phyloP scores from a whole-genome alignment of 2,329 filamentous ascomycete species.

The Trichoderma cornu-damae region DNA sequence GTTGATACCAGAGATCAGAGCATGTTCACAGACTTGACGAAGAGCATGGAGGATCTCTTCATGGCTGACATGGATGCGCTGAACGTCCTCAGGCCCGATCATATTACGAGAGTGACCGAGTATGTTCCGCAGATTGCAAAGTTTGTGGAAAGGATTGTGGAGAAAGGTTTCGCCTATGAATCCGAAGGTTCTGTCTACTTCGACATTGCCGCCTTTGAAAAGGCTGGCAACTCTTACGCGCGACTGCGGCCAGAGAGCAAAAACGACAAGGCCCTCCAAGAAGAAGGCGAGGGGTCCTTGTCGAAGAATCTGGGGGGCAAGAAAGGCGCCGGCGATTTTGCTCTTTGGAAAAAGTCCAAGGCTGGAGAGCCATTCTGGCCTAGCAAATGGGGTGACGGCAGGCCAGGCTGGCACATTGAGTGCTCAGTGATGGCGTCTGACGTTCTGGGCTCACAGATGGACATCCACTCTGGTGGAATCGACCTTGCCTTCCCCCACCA shows the following conservation, averaged over 20 bases:
- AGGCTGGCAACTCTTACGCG: conserved; percentile 78
- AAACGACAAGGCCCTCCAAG: conserved; percentile 75
- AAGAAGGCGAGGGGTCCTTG: conserved; percentile 84
- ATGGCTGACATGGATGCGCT: conserved; percentile 80
- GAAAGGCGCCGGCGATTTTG: conserved; percentile 76
- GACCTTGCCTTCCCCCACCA: conserved; percentile 90
- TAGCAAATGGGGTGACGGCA: conserved; percentile 78
- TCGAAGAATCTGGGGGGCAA: conserved; percentile 60
- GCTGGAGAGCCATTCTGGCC: conserved; percentile 87
- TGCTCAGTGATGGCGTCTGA: conserved; percentile 94
- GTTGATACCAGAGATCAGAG: conserved; percentile 58
- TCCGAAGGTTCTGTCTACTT: conserved; percentile 88
- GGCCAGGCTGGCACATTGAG: conserved; percentile 96
- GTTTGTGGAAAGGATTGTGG: conserved; percentile 76
- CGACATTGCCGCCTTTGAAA: conserved; percentile 81
- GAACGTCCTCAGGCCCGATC: conserved; percentile 78
- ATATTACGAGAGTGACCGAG: conserved; percentile 84
- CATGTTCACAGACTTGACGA: conserved; percentile 82
- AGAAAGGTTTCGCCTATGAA: conserved; percentile 82
- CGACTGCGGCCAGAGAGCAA: conserved; percentile 79
- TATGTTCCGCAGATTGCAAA: conserved; percentile 81
- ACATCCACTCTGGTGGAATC: conserved; percentile 89
- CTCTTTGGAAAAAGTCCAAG: conserved; percentile 89
- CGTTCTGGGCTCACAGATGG: conserved; percentile 76
- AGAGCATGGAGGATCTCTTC: conserved; percentile 82